These are phyloP conservation scores for Pseudognaphalium luteoalbum DNA, from an alignment of 129 eudicot species.

Conservation along the genomic window DNA sequence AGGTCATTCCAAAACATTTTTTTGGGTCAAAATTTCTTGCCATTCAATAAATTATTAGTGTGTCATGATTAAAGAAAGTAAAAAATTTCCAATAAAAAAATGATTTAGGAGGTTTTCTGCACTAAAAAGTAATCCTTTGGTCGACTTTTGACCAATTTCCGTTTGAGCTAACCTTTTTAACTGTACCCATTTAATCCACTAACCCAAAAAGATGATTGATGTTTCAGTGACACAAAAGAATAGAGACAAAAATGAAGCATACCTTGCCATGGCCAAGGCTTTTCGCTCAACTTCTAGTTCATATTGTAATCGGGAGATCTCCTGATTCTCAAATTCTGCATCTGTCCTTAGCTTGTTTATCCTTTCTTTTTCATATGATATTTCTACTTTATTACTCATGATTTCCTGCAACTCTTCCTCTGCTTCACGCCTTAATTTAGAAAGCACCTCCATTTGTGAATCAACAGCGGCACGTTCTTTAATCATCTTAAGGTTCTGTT, in stretches of 20 bases:
- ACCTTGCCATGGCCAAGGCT: conserved; percentile 99
- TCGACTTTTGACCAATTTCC: not conserved
- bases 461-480: conserved; percentile 88
- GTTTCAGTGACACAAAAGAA: not conserved
- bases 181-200: not conserved
- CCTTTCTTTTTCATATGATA: conserved; percentile 86
- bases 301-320: conserved; percentile 71
- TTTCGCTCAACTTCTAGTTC: conserved; percentile 95
- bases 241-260: conserved; percentile 11
- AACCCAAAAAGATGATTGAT: not conserved
- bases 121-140: not conserved
- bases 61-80: not conserved
- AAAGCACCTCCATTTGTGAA: conserved; percentile 89
- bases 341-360: conserved; percentile 67
- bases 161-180: not conserved
- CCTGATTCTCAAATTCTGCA: conserved; percentile 84
- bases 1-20: not conserved
- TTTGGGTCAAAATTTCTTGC: no score
- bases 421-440: conserved; percentile 72
- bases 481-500: conserved; percentile 61
- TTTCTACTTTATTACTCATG: conserved; percentile 74
- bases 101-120: conserved; percentile 12
- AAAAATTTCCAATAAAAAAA: not conserved
- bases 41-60: no score
- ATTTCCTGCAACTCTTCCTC: conserved; percentile 80